Evolutionary conservation across 139 green algal genomes (phyloP).

Genomic region (Closterium sp.): DNA sequence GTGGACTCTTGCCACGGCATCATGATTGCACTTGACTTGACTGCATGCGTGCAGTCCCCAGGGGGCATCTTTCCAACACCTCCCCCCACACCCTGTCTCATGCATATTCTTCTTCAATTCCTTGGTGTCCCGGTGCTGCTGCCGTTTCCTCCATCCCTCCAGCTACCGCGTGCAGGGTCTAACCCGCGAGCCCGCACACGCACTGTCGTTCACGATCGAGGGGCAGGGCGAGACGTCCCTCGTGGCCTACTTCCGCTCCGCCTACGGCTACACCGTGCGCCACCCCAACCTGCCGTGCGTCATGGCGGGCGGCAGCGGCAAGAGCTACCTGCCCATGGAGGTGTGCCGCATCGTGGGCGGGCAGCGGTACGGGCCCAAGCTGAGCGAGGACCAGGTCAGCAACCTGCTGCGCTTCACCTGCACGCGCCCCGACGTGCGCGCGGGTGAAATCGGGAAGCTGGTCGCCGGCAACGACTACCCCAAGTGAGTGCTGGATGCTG

Average conservation of each 20-base stretch:
- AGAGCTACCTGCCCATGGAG: constrained; percentile 36
- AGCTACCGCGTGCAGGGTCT: constrained; percentile 11
- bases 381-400: constrained; percentile 27
- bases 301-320: background rate
- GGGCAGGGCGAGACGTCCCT: constrained; percentile 5
- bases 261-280: constrained; percentile 30
- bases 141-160: too few species aligned
- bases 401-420: constrained; percentile 13
- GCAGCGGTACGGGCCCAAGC: constrained; percentile 18
- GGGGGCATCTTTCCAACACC: background rate
- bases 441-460: background rate
- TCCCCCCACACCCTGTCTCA: background rate
- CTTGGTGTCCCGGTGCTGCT: too few species aligned
- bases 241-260: constrained; percentile 25
- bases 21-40: too few species aligned
- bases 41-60: too few species aligned
- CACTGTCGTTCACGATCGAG: constrained; percentile 1
- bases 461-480: constrained; percentile 3
- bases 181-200: background rate
- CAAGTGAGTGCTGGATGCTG: too few species aligned
- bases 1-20: too few species aligned
- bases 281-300: constrained; percentile 22
- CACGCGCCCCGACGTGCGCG: background rate
- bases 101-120: too few species aligned
- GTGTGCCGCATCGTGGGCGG: constrained; percentile 20